These are phyloP conservation scores for Backusella westeae DNA, from an alignment of 192 early-diverging fungal genomes.

Conservation along the genomic window DNA sequence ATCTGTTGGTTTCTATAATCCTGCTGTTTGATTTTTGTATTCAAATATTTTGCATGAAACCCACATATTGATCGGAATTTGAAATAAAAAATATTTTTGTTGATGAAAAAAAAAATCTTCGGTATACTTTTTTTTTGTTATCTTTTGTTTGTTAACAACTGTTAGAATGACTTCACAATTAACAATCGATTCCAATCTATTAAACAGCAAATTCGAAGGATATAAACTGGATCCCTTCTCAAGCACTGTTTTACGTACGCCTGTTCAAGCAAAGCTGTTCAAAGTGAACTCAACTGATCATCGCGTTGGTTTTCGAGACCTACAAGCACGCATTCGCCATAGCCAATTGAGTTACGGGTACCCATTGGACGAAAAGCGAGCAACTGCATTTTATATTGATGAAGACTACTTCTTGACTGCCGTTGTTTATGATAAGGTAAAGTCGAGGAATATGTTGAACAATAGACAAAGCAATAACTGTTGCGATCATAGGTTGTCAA, in stretches of 20 bases:
- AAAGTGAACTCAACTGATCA: slow-evolving; percentile 41
- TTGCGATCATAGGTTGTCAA: neutral
- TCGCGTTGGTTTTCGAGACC: slow-evolving; percentile 62
- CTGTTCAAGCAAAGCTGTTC: slow-evolving; percentile 29
- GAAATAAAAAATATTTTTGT: neutral
- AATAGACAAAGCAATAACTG: neutral
- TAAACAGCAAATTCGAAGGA: slow-evolving; percentile 69
- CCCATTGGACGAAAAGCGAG: slow-evolving; percentile 5
- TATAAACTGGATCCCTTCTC: slow-evolving; percentile 65
- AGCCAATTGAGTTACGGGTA: slow-evolving; percentile 63
- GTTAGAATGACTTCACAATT: neutral
- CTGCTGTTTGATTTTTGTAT: too few relatives aligned
- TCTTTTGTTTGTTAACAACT: neutral
- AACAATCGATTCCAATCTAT: slow-evolving; percentile 34
- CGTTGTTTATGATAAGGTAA: slow-evolving; percentile 40
- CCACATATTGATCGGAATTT: neutral
- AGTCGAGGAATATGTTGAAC: neutral
- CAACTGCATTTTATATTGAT: slow-evolving; percentile 39
- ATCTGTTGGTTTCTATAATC: slow-evolving; percentile 15
- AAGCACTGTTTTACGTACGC: slow-evolving; percentile 24
- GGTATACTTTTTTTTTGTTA: neutral
- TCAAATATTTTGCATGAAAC: too few relatives aligned
- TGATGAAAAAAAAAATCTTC: neutral
- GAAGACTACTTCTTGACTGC: slow-evolving; percentile 31
- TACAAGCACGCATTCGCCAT: slow-evolving; percentile 59